phyloP scores from a whole-genome alignment of 768 basidiomycete species.

The Mycena albidolilacea region DNA sequence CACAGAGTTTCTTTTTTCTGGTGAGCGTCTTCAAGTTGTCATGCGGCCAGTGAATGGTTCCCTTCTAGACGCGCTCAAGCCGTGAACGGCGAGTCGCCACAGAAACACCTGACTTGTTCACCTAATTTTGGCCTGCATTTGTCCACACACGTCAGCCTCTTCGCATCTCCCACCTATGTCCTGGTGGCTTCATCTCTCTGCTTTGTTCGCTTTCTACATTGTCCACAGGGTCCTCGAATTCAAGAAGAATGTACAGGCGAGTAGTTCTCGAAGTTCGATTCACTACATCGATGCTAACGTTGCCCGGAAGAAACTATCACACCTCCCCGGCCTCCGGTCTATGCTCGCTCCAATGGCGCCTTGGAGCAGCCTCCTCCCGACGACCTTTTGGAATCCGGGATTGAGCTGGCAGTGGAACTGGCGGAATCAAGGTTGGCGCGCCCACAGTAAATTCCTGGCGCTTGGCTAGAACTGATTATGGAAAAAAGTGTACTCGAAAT shows the following conservation, averaged over 20 bases:
- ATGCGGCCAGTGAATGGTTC: no score
- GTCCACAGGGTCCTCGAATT: constrained; percentile 1
- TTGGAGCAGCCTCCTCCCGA: constrained; percentile 4
- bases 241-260: constrained; percentile 1
- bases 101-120: no score
- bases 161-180: neutral
- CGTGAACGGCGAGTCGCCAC: no score
- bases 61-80: no score
- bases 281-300: neutral
- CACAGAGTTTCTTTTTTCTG: no score
- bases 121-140: no score
- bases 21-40: no score
- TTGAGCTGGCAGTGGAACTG: constrained; percentile 14
- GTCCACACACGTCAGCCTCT: no score
- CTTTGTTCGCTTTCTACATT: neutral
- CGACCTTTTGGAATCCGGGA: constrained; percentile 10
- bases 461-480: neutral
- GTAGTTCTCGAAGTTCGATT: neutral
- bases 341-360: neutral
- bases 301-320: neutral
- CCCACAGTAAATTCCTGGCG: neutral
- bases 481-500: neutral
- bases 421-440: constrained; percentile 15
- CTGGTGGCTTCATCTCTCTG: neutral
- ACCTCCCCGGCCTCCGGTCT: constrained; percentile 20